Base-by-base conservation (phyloP, 225 moss, liverwort and hornwort species). In the Ulota crispa region DNA sequence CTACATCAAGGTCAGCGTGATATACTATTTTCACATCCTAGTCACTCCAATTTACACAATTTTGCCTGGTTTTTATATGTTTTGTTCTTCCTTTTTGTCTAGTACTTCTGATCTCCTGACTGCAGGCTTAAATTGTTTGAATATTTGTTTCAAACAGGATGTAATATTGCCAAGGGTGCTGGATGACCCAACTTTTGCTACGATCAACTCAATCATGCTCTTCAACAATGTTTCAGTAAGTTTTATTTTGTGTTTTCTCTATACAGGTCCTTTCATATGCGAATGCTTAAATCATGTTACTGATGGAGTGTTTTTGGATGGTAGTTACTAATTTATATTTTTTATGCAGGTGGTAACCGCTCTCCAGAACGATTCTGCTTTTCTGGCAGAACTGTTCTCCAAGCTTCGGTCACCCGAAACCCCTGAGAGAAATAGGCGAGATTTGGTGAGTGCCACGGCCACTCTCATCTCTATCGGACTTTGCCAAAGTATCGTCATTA, bases 191-290 rank as follows among this genome's bases (percentile, higher is more conserved):
- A 99, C 99, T 26, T 96, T 96, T 89, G 94, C 92, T 47, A 96
- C 99, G 11, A 93, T 99, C 88, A 99, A 95, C 85, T 99, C 99
- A 63, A 99, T 94, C 75, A 99, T 96, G 91, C 94, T 94, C 85
- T 94, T 99, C 87, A 99, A 99, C 81, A 94, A 99, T 78, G 93
- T 93, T 74, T 92, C 94, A 83, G 99, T 99, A 92, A 80, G 92
- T 84, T 74, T 64, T 18, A 50, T 18, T 62, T 73, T 69, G 8
- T 69, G 43, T 43, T 55, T 84, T 21, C 30, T 56, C 13, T 69
- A 19, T 81, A 45, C 54, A 62, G 31, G 41, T 60, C 60, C 60
- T 76, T 59, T 10, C 75, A 6, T 26, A 26, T 79, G 2, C 30
- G 66, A 52, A 57, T 78, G 68, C 59, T 20, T 50, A 23, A 66